Base-by-base conservation (phyloP, 2,329 filamentous ascomycete species). In the Fusarium mangiferae region DNA sequence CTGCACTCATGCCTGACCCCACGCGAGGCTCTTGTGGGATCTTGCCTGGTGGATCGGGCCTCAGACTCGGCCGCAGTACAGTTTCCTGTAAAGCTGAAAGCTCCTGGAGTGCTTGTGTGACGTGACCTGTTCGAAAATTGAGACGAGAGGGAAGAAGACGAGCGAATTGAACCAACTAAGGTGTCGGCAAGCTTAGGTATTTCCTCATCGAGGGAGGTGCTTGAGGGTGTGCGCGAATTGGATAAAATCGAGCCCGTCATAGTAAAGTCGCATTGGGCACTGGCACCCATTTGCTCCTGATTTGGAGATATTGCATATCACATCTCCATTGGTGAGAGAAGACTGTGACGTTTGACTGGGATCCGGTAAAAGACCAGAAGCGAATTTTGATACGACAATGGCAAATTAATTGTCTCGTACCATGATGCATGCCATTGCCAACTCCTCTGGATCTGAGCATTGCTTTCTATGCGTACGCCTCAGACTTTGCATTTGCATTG, bases 1-100 rank as follows among this genome's bases (percentile, higher is more conserved):
- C 77, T 78, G 77, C 77, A 76, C 70, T 78, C 72, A 74, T 79
- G 77, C 77, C 77, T 74, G 73, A 78, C 76, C 75, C 75, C 76
- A 77, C 71, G 74, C 68, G 66, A 73, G 68, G 73, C 70, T 68
- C 62, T 61, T 66, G 52, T 26, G 46, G 62, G 62, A 39, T 61
- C 57, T 75, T 77, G 64, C 67, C 61, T 64, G 54, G 56, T 63
- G 66, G 72, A 77, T 73, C 73, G 58, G 71, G 69, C 60, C 65
- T 63, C 54, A 62, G 35, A 38, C 66, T 66, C 54, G 73, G 66
- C 58, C 64, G 62, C 49, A 60, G 44, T 38, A 67, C 48, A 26
- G 44, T 74, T 71, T 78, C 63, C 62, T 55, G 66, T 55, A 55
- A 75, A 66, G 64, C 68, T 66, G 55, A 66, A 68, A 61, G 49